Evolutionary conservation across 345 rosid species (phyloP).

Genomic region (Populus euphratica): DNA sequence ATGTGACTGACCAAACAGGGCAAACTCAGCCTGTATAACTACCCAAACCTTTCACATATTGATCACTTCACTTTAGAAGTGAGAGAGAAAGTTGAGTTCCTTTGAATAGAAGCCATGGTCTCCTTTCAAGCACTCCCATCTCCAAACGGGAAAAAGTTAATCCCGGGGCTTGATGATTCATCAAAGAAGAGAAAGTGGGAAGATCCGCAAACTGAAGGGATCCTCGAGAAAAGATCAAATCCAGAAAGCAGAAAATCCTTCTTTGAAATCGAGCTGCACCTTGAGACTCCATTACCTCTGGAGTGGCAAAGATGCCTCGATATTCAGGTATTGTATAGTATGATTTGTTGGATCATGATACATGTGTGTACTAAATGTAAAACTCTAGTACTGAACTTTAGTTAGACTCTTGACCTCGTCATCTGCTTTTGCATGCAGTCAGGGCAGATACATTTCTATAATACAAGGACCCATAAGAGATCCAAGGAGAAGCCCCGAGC

Average conservation of each 20-base stretch:
- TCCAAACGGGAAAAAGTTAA: slow-evolving; percentile 26
- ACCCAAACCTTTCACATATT: slow-evolving; percentile 17
- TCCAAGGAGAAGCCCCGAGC: slow-evolving; percentile 39
- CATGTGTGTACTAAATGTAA: background rate
- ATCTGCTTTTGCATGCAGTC: slow-evolving; percentile 38
- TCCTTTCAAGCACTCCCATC: slow-evolving; percentile 39
- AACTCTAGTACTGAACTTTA: too few relatives aligned
- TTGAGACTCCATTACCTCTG: slow-evolving; percentile 44
- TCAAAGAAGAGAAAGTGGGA: slow-evolving; percentile 57
- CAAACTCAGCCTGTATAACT: slow-evolving; percentile 31
- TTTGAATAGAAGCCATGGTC: slow-evolving; percentile 29
- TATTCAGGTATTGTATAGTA: slow-evolving; percentile 46
- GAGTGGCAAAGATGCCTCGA: slow-evolving; percentile 62
- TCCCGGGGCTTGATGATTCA: slow-evolving; percentile 25
- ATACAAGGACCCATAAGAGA: slow-evolving; percentile 53
- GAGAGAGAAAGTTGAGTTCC: slow-evolving; percentile 1
- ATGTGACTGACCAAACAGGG: slow-evolving; percentile 17
- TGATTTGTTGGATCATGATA: background rate
- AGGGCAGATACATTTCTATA: slow-evolving; percentile 62
- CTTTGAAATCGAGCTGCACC: slow-evolving; percentile 45
- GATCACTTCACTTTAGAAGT: slow-evolving; percentile 12
- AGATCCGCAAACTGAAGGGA: slow-evolving; percentile 21
- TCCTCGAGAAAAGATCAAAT: slow-evolving; percentile 26
- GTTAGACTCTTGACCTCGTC: background rate
- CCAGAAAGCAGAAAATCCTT: slow-evolving; percentile 19